Percentiles rank a stretch among this genome's conserved stretches.
These are phyloP conservation scores for Gossypium bickii DNA, from an alignment of 345 rosid genomes.

Conservation along the genomic window DNA sequence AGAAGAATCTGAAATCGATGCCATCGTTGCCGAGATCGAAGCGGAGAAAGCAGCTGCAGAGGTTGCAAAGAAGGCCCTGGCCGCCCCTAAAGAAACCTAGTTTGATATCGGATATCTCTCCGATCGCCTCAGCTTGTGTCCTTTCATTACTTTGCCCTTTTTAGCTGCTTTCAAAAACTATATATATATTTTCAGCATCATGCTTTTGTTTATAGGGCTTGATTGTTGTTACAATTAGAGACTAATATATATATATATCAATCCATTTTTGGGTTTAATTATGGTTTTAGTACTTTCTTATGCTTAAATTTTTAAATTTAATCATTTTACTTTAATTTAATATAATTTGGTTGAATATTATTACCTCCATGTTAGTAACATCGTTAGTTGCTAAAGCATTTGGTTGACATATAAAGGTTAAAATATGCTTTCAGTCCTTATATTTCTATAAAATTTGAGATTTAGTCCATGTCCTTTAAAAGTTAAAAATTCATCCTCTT, in stretches of 20 bases:
- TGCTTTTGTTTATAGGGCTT: background rate
- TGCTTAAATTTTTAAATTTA: no score
- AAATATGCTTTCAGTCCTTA: no score
- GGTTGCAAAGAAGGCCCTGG: constrained; percentile 78
- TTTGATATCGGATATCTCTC: background rate
- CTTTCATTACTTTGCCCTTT: background rate
- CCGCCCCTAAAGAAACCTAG: constrained; percentile 20
- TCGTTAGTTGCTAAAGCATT: no score
- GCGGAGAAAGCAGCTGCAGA: constrained; percentile 94
- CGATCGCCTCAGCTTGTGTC: background rate
- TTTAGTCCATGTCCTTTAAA: no score
- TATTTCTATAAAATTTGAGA: no score
- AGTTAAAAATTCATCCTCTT: no score
- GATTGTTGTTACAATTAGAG: background rate
- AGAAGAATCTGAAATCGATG: constrained; percentile 85
- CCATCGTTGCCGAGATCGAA: constrained; percentile 79
- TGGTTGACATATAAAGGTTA: no score
- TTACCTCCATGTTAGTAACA: no score
- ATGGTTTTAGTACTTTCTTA: no score
- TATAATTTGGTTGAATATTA: no score
- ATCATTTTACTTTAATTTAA: no score
- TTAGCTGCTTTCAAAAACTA: background rate
- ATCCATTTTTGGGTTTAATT: no score
- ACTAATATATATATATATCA: background rate
- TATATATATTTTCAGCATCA: background rate